Evolutionary conservation across 805 yeast species (phyloP), one percentile per base, ranked within the genome.

Genomic region (Cyberlindnera sargentensis): DNA sequence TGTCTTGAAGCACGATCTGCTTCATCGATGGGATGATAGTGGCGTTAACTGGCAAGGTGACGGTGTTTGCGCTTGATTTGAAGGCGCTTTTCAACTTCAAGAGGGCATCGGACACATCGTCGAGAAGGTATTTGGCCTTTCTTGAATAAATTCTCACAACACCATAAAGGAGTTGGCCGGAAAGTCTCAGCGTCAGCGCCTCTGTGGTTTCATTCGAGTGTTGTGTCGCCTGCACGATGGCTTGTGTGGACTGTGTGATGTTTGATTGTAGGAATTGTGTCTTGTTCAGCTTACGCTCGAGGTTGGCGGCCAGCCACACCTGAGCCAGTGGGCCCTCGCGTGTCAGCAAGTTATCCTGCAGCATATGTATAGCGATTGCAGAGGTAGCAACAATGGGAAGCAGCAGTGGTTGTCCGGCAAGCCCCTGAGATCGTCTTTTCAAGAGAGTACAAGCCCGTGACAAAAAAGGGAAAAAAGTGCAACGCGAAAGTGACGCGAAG

Each of bases 301-400:
- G 73, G 58, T 86, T 89, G 23, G 96, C 91, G 8, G 96, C 96
- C 38, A 89, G 70, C 96, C 96, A 89, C 7, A 88, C 89, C 50
- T 82, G 85, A 3, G 95, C 95, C 47, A 89, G 68, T 1, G 95
- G 95, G 3, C 95, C 95, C 57, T 81, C 81, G 47, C 77, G 80
- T 2, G 85, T 70, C 23, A 81, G 67, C 30, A 79, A 61, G 40
- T 69, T 68, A 42, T 75, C 80, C 11, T 36, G 39, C 11, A 27
- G 30, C 30, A 28, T 28, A 7, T 28, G 8, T 1, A 2, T 28
- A 7, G 30, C 30, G 6, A 28, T 28, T 28, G 9, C 30, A 28
- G 30, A 28, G 30, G 30, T 15, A 31, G 20, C n/a, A 15, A 6
- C n/a, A 31, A 15, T 15, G 20, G 20, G 20, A 15, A 15, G 20